Percentiles rank a stretch among this genome's conserved stretches.
phyloP scores from a whole-genome alignment of 108 stramenopile species.

The Stephanodiscus triporus region DNA sequence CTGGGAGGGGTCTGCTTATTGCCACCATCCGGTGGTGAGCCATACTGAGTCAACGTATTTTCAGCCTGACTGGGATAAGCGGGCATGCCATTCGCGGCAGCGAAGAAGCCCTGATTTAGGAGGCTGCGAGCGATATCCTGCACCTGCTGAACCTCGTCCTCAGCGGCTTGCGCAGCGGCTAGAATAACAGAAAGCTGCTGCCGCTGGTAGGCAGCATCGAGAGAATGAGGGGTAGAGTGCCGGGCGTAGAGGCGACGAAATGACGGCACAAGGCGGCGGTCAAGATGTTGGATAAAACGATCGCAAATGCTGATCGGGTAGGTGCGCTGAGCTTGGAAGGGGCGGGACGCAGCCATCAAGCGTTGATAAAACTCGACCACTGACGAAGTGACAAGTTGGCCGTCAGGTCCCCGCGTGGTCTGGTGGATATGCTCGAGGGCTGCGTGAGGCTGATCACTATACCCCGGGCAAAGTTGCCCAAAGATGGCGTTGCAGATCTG shows the following conservation, averaged over 20 bases:
- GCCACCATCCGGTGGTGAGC: no score
- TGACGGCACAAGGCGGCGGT: not conserved
- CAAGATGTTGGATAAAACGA: not conserved
- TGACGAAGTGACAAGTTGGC: not conserved
- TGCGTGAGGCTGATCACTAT: not conserved
- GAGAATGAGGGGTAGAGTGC: not conserved
- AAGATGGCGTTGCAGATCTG: not conserved
- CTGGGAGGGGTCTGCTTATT: no score
- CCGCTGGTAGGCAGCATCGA: not conserved
- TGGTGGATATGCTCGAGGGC: not conserved
- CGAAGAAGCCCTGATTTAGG: no score
- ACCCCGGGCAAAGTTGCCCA: not conserved
- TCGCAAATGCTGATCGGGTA: not conserved
- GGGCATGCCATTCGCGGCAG: not conserved
- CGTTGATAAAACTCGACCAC: not conserved
- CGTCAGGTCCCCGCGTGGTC: not conserved
- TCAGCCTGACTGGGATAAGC: not conserved
- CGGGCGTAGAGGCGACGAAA: not conserved
- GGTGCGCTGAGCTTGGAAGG: not conserved
- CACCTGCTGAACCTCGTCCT: not conserved
- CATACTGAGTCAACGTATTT: not conserved
- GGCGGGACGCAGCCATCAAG: not conserved
- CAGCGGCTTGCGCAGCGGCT: not conserved
- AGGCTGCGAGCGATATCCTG: not conserved
- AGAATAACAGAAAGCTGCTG: not conserved